Base-by-base conservation (phyloP, 257 asterid species). In the Nicotiana undulata region DNA sequence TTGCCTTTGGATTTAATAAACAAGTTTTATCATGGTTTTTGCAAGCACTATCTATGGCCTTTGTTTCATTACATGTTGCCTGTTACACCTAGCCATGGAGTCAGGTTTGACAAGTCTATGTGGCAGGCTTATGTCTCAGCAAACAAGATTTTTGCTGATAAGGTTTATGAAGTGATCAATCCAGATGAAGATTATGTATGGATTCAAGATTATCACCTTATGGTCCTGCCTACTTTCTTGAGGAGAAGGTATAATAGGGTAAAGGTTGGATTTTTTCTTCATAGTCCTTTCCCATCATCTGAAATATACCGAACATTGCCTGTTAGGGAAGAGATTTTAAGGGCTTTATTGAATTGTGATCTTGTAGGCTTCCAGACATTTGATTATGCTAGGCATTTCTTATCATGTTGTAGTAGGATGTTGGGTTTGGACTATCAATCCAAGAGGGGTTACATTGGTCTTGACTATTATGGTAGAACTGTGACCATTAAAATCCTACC, bases 391-490 rank as follows among this genome's bases (percentile, higher is more conserved):
- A 89, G 98, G 83, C 98, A 94, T 74, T 94, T 94, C 87, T 86
- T 94, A 87, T 89, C 97, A 1, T 94, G 97, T 84, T 91, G 97
- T 80, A 93, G 96, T 86, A 90, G 98, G 82, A 94, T 94, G 98
- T 88, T 94, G 63, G 98, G 98, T 3, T 83, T 94, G 82, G 91
- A 89, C 49, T 94, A 94, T 80, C 93, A 89, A 46, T 94, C 98
- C 2, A 94, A 94, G 80, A 87, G 98, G 84, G 98, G 98, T 0
- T 89, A 92, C 67, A 94, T 94, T 82, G 97, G 94, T 17, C 80
- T 94, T 63, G 98, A 94, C 16, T 94, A 94, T 61, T 94, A 87
- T 79, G 97, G 98, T 34, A 83, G 98, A 61, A 92, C 98, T 70
- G 97, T 92, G 34, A 88, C 93, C 81, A 91, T 94, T 80, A 89